phyloP scores from a whole-genome alignment of 129 eudicot species.

The Flaveria brownii region DNA sequence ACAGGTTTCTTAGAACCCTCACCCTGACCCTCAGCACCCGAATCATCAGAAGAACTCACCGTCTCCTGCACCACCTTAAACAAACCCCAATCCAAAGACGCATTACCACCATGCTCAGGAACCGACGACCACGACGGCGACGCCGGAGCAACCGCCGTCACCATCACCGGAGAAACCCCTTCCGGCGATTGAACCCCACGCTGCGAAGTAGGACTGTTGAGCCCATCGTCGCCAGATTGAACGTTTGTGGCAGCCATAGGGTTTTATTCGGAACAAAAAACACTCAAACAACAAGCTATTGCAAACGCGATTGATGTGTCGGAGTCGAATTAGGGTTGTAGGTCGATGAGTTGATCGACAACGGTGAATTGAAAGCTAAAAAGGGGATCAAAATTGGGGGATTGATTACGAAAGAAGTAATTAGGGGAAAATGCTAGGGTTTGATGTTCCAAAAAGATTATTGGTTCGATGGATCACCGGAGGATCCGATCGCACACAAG shows the following conservation, averaged over 20 bases:
- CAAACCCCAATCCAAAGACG: conserved; percentile 30
- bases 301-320: conserved; percentile 9
- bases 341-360: conserved; percentile 33
- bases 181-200: conserved; percentile 38
- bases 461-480: conserved; percentile 29
- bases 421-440: conserved; percentile 36
- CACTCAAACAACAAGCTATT: not conserved
- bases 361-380: conserved; percentile 7
- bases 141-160: conserved; percentile 19
- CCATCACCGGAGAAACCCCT: too few species aligned
- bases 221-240: conserved; percentile 36
- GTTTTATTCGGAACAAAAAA: conserved; percentile 22
- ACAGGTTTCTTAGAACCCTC: conserved; percentile 59
- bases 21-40: conserved; percentile 22
- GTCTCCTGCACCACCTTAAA: conserved; percentile 29
- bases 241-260: conserved; percentile 40
- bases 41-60: conserved; percentile 34
- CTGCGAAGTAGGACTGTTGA: conserved; percentile 24
- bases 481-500: conserved; percentile 37
- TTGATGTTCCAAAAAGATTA: conserved; percentile 35
- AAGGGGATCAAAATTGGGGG: conserved; percentile 33
- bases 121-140: conserved; percentile 33
- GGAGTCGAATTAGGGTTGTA: conserved; percentile 35
- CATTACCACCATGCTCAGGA: conserved; percentile 26
- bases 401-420: not conserved